Base-by-base conservation (phyloP, 148 eudicot genomes). In the Rhododendron henanense region DNA sequence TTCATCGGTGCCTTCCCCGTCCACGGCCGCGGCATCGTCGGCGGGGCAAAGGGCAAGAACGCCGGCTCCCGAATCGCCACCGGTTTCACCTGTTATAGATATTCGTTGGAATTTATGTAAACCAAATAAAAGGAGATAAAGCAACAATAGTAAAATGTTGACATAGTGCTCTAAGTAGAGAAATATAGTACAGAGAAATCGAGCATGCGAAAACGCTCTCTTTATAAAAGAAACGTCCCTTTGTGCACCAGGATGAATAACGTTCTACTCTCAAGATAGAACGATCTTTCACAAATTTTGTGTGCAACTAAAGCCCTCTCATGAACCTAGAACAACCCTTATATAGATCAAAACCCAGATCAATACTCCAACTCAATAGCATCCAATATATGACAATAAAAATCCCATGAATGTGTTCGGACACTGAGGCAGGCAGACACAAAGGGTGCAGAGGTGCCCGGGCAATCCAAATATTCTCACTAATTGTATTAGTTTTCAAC, bases 1-100 rank as follows among this genome's bases (percentile, higher is more conserved):
- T 92, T 94, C 92, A 96, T 75, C 0, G 99, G 99, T 5, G 98
- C 94, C 84, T 96, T 96, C 16, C 99, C 99, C 7, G 99, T 96
- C 99, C 99, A 95, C 4, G 99, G 99, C 23, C 99, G 67, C 0
- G 97, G 93, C 99, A 96, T 96, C 7, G 92, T 87, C 3, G 99
- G 98, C 0, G 99, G 96, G 0, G 97, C 99, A 81, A 96, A 96
- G 7, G 99, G 99, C 87, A 96, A 83, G 76, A 96, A 96, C 3
- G 98, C 92, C 0, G 99, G 99, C 82, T 96, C 99, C 2, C 99
- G 90, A 13, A 96, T 90, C 0, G 94, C 98, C 23, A 96, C 9
- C 0, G 98, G 95, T 88, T 93, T 92, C 6, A 89, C 74, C 74
- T 67, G 33, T 67, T 63, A 67, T 5, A 67, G 10, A 67, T 9